These are phyloP conservation scores for Corylus americana DNA, from an alignment of 306 rosid genomes.

Conservation along the genomic window DNA sequence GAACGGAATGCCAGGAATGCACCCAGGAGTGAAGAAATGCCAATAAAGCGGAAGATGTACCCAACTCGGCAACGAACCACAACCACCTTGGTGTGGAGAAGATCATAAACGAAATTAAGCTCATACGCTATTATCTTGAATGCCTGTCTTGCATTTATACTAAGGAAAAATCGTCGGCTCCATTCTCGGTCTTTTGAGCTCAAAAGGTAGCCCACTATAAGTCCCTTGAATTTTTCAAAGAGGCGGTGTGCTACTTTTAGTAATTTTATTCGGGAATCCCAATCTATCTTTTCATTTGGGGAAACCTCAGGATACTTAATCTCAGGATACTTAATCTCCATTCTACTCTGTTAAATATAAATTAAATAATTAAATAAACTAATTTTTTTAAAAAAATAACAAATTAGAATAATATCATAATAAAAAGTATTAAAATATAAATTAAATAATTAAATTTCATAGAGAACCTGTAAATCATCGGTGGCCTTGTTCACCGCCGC, in stretches of 20 bases:
- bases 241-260: background rate
- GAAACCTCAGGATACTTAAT: no score
- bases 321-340: no score
- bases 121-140: background rate
- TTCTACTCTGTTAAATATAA: no score
- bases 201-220: background rate
- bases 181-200: background rate
- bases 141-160: background rate
- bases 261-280: background rate
- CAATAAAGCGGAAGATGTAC: background rate
- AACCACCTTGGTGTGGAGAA: conserved; percentile 9
- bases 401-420: no score
- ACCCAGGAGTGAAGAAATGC: background rate
- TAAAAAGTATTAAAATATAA: no score
- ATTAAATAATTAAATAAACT: no score
- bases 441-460: no score
- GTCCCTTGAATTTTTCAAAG: background rate
- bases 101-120: background rate
- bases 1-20: background rate
- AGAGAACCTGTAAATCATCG: no score
- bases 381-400: no score
- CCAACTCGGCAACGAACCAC: background rate
- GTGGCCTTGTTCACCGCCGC: background rate
- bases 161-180: background rate
- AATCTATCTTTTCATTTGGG: no score